phyloP scores from a whole-genome alignment of 768 basidiomycete genomes.

The Termitomyces sp. region DNA sequence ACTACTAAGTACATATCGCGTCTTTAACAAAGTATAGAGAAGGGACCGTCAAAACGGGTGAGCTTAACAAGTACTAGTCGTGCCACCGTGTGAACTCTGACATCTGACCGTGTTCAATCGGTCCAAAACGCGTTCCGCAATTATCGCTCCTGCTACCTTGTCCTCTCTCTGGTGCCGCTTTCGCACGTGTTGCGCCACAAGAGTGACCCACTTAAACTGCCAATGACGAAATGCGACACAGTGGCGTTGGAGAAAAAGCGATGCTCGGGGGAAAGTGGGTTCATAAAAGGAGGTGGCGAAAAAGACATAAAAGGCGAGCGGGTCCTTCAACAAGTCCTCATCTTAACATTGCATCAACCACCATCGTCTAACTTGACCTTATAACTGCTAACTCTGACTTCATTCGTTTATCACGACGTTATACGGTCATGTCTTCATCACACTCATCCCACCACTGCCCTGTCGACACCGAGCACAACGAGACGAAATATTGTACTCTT shows the following conservation, averaged over 20 bases:
- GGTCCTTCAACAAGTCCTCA: neutral
- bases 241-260: neutral
- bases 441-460: neutral
- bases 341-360: constrained; percentile 2
- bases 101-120: neutral
- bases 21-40: no score
- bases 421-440: neutral
- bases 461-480: neutral
- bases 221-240: neutral
- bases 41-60: no score
- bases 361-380: neutral
- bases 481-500: neutral
- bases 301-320: constrained; percentile 4
- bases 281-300: constrained; percentile 6
- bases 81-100: no score
- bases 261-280: neutral
- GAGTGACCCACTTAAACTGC: neutral
- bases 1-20: neutral
- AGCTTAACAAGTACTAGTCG: no score
- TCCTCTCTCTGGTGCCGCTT: neutral
- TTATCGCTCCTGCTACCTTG: neutral
- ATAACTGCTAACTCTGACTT: neutral
- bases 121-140: neutral
- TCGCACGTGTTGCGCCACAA: neutral
- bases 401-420: no score